Evolutionary conservation across 73 alveolate species (phyloP).

Genomic region (Paramecium primaurelia): DNA sequence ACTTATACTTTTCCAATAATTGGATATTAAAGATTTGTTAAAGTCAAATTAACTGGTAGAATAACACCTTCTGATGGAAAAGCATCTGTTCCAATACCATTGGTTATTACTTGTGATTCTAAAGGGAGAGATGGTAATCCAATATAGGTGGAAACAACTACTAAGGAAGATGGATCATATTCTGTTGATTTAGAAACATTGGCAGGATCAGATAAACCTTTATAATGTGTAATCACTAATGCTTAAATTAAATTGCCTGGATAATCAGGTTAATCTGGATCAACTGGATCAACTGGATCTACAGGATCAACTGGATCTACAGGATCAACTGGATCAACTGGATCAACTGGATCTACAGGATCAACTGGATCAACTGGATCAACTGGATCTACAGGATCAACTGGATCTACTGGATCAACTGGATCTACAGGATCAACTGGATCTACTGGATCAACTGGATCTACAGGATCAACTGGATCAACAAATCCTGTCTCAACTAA

Average conservation of each 20-base stretch:
- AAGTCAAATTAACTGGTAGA: background rate
- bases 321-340: too few relatives aligned
- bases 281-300: background rate
- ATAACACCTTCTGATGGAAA: background rate
- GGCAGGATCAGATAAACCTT: conserved; percentile 9
- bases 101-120: background rate
- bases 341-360: too few relatives aligned
- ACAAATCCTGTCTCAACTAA: background rate
- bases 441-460: background rate
- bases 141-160: background rate
- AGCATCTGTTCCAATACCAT: conserved; percentile 2
- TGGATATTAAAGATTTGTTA: background rate
- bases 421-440: background rate
- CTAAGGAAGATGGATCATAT: background rate
- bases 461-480: too few relatives aligned
- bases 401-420: too few relatives aligned
- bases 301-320: too few relatives aligned
- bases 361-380: too few relatives aligned
- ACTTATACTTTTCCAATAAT: background rate
- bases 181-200: background rate
- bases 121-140: conserved; percentile 48
- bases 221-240: background rate
- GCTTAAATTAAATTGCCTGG: background rate
- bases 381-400: too few relatives aligned
- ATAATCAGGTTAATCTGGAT: background rate